phyloP scores from a whole-genome alignment of 179 eudicot species.

The Camellia oleifera region DNA sequence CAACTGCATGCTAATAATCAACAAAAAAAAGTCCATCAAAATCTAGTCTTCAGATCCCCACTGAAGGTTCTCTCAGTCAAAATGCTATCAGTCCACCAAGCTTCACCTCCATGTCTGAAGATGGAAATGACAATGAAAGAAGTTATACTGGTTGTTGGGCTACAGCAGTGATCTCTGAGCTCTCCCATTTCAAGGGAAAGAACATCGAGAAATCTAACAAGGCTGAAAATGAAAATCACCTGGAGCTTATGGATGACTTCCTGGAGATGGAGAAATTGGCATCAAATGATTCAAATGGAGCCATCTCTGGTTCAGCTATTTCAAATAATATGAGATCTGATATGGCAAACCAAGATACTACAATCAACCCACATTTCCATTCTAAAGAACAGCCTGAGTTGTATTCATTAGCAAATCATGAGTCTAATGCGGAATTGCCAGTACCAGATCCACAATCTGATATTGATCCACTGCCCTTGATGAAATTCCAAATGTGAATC shows the following conservation, averaged over 20 bases:
- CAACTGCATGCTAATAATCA: constrained; percentile 44
- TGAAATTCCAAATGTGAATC: constrained; percentile 57
- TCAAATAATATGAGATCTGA: constrained; percentile 24
- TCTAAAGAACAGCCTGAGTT: constrained; percentile 25
- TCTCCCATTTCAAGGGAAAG: constrained; percentile 44
- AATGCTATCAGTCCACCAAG: constrained; percentile 65
- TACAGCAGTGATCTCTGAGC: constrained; percentile 49
- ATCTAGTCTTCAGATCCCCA: constrained; percentile 22
- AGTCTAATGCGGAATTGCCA: constrained; percentile 14
- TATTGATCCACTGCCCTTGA: constrained; percentile 31
- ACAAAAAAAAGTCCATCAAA: constrained; percentile 35
- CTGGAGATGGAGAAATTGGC: constrained; percentile 97
- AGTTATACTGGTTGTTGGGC: constrained; percentile 82
- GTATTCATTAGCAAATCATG: constrained; percentile 20
- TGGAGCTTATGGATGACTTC: constrained; percentile 96
- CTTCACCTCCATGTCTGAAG: constrained; percentile 74
- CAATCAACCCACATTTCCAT: constrained; percentile 19
- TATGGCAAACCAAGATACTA: constrained; percentile 21
- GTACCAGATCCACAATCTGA: constrained; percentile 24
- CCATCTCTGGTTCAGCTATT: constrained; percentile 23
- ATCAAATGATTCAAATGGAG: constrained; percentile 29
- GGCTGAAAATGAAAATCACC: constrained; percentile 54
- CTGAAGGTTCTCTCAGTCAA: constrained; percentile 40
- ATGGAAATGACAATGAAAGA: constrained; percentile 70
- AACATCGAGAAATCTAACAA: constrained; percentile 42